phyloP scores from a whole-genome alignment of 2,329 filamentous ascomycete genomes.

The Alternaria sp. region DNA sequence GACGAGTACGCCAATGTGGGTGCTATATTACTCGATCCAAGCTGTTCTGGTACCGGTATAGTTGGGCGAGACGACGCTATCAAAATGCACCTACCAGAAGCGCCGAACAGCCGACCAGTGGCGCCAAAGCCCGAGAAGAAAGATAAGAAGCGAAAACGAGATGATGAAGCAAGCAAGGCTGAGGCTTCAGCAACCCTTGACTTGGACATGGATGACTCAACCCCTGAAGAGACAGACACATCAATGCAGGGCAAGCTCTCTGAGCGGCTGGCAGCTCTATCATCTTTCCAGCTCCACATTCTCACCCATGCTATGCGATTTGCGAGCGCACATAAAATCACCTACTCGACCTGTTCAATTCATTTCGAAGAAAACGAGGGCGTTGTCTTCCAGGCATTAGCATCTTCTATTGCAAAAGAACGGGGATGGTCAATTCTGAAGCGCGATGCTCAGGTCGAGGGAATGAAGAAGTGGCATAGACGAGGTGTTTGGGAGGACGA shows the following conservation, averaged over 20 bases:
- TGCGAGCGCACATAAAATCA: slow-evolving; percentile 71
- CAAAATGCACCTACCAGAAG: slow-evolving; percentile 65
- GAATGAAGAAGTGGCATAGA: slow-evolving; percentile 80
- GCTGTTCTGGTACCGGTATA: slow-evolving; percentile 95
- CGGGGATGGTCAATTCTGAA: slow-evolving; percentile 81
- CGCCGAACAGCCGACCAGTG: slow-evolving; percentile 31
- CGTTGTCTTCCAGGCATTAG: slow-evolving; percentile 78
- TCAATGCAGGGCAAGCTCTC: slow-evolving; percentile 43
- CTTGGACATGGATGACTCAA: slow-evolving; percentile 40
- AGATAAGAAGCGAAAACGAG: slow-evolving; percentile 48
- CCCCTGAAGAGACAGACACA: slow-evolving; percentile 55
- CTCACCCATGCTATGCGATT: slow-evolving; percentile 87
- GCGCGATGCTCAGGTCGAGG: slow-evolving; percentile 76
- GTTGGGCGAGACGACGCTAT: slow-evolving; percentile 83
- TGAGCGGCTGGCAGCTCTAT: slow-evolving; percentile 75
- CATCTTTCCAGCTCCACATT: slow-evolving; percentile 82
- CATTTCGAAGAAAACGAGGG: slow-evolving; percentile 88
- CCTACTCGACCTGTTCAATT: slow-evolving; percentile 93
- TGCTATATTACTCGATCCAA: slow-evolving; percentile 87
- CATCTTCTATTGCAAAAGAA: slow-evolving; percentile 70
- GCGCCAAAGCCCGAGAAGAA: slow-evolving; percentile 27
- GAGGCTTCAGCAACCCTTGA: slow-evolving; percentile 25
- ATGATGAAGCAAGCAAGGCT: slow-evolving; percentile 12
- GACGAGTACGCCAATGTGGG: slow-evolving; percentile 74
- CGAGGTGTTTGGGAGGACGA: slow-evolving; percentile 56